phyloP scores from a whole-genome alignment of 31 red algal species.

The Asparagopsis taxiformis region DNA sequence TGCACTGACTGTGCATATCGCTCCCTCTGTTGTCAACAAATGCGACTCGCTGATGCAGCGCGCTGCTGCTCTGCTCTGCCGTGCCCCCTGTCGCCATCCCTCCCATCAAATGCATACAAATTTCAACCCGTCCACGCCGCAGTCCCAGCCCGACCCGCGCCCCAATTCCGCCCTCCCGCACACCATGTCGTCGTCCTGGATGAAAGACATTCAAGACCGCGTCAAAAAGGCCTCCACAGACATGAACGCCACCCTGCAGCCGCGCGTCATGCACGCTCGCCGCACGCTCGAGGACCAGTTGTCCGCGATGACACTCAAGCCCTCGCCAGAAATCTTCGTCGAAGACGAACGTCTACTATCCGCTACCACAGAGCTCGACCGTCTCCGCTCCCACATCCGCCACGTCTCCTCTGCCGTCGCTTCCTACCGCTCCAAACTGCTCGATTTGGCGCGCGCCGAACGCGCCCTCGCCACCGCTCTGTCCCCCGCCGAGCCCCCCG shows the following conservation, averaged over 20 bases:
- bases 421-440: slow-evolving; percentile 17
- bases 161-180: background rate
- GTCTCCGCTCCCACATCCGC: slow-evolving; percentile 23
- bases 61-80: no score
- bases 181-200: slow-evolving; percentile 39
- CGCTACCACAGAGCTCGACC: slow-evolving; percentile 35
- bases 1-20: no score
- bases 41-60: no score
- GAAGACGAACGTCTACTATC: slow-evolving; percentile 29
- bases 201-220: slow-evolving; percentile 66
- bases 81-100: no score
- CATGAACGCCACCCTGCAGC: slow-evolving; percentile 64
- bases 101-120: no score
- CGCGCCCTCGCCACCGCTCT: slow-evolving; percentile 14
- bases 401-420: slow-evolving; percentile 24
- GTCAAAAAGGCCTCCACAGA: slow-evolving; percentile 51
- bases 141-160: no score
- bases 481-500: slow-evolving; percentile 18
- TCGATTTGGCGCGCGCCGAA: slow-evolving; percentile 42
- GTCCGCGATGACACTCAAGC: slow-evolving; percentile 34
- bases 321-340: slow-evolving; percentile 36
- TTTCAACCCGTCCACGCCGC: no score
- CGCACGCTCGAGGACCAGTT: slow-evolving; percentile 50
- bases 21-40: no score
- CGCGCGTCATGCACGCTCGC: slow-evolving; percentile 39